Evolutionary conservation across 768 basidiomycete species (phyloP).

Genomic region (Mycena pura): DNA sequence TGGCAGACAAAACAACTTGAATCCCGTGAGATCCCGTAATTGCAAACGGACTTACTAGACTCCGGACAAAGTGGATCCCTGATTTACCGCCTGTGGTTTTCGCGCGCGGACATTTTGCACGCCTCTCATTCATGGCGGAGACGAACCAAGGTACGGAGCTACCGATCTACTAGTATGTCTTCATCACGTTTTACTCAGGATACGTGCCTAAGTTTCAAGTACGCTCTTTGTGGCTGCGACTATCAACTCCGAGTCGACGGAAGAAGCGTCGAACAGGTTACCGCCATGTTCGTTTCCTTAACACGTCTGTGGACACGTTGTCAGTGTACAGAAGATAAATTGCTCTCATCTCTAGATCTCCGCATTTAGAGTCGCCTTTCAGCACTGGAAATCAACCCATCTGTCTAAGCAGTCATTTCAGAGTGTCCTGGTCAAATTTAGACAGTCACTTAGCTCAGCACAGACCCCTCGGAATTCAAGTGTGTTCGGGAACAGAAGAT

Average conservation of each 20-base stretch:
- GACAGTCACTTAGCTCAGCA: background rate
- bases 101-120: conserved; percentile 40
- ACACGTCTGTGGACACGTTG: conserved; percentile 28
- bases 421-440: conserved; percentile 22
- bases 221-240: conserved; percentile 35
- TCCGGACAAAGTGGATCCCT: conserved; percentile 43
- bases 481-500: too few relatives aligned
- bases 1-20: conserved; percentile 24
- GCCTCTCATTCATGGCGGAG: conserved; percentile 53
- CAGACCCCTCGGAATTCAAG: too few relatives aligned
- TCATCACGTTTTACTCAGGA: background rate
- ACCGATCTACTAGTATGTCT: too few relatives aligned
- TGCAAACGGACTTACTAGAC: conserved; percentile 48
- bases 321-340: conserved; percentile 11
- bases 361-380: conserved; percentile 36
- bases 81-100: conserved; percentile 44
- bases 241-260: conserved; percentile 34
- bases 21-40: conserved; percentile 45
- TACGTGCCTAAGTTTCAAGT: conserved; percentile 28
- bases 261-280: conserved; percentile 18
- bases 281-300: conserved; percentile 34
- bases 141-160: conserved; percentile 50
- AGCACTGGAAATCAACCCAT: conserved; percentile 49
- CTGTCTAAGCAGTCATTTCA: conserved; percentile 44
- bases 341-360: background rate